These are phyloP conservation scores for Neurospora cerealis DNA, from an alignment of 495 filamentous ascomycete species.

Conservation along the genomic window DNA sequence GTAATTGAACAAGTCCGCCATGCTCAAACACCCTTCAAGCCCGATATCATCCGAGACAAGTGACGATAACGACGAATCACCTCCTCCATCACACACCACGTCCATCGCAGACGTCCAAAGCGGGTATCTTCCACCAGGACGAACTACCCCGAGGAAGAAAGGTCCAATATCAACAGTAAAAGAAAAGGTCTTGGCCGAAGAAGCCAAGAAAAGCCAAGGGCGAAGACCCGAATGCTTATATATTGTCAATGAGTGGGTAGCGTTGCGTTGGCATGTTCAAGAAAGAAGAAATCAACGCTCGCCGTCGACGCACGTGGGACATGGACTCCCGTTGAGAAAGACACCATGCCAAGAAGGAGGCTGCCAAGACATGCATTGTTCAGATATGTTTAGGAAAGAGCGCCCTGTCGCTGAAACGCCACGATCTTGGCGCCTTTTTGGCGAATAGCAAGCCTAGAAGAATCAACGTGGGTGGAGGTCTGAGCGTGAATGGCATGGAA, in stretches of 20 bases:
- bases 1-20: background rate
- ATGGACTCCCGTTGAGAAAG: background rate
- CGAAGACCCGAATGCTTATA: background rate
- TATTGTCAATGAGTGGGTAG: background rate
- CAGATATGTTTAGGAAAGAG: too few species aligned
- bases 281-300: background rate
- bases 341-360: background rate
- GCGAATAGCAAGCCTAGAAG: background rate
- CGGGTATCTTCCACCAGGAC: background rate
- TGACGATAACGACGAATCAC: background rate
- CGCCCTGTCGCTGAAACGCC: background rate
- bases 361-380: background rate
- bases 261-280: background rate
- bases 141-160: background rate
- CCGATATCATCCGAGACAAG: background rate
- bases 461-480: background rate
- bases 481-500: background rate
- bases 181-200: background rate
- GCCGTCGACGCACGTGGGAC: background rate
- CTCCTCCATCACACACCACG: background rate
- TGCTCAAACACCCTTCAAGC: background rate
- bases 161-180: background rate
- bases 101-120: background rate
- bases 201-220: background rate
- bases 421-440: background rate